A percentile compares a stretch with the other conserved stretches of the same genome.
Conservation (phyloP, 2,329 filamentous ascomycete species). For the Botrytis sinoallii region DNA sequence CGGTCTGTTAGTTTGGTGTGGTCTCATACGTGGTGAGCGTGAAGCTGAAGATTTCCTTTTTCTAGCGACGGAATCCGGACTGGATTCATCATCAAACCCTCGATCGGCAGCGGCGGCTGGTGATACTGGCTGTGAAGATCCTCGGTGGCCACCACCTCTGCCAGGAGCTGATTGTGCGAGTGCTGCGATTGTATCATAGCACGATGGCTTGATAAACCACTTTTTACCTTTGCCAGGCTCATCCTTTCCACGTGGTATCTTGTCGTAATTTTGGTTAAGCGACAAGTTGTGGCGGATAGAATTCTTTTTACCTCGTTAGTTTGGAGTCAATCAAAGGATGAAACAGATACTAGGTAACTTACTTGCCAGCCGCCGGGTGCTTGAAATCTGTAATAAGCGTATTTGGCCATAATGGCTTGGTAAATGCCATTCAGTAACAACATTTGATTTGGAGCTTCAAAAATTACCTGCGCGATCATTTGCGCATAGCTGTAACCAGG, state of each 20-base stretch:
- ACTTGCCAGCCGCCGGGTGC: conserved; percentile 82
- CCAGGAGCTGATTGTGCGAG: conserved; percentile 48
- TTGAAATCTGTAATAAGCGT: conserved; percentile 87
- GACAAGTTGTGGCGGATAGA: conserved; percentile 96
- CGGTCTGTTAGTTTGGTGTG: conserved; percentile 43
- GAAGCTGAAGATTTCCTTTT: conserved; percentile 52
- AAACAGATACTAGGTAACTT: conserved; percentile 37
- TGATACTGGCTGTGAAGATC: conserved; percentile 70
- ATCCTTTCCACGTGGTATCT: conserved; percentile 86
- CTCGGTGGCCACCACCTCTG: conserved; percentile 61
- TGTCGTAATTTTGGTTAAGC: conserved; percentile 90
- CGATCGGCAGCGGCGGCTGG: conserved; percentile 54
- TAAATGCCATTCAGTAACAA: conserved; percentile 92
- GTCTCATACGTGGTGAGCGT: conserved; percentile 54
- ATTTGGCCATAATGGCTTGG: conserved; percentile 84
- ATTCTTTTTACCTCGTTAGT: conserved; percentile 54
- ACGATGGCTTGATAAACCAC: conserved; percentile 87
- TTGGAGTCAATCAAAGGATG: not conserved
- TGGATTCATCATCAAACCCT: conserved; percentile 51
- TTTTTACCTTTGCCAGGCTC: conserved; percentile 99
- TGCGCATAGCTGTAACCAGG: conserved; percentile 95
- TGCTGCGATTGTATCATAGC: conserved; percentile 66
- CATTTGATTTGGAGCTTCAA: conserved; percentile 81
- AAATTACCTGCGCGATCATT: conserved; percentile 93
- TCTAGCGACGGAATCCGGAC: conserved; percentile 53